Evolutionary conservation across 1,284 basidiomycete species (phyloP).

Genomic region (Taiwanofungus camphoratus): DNA sequence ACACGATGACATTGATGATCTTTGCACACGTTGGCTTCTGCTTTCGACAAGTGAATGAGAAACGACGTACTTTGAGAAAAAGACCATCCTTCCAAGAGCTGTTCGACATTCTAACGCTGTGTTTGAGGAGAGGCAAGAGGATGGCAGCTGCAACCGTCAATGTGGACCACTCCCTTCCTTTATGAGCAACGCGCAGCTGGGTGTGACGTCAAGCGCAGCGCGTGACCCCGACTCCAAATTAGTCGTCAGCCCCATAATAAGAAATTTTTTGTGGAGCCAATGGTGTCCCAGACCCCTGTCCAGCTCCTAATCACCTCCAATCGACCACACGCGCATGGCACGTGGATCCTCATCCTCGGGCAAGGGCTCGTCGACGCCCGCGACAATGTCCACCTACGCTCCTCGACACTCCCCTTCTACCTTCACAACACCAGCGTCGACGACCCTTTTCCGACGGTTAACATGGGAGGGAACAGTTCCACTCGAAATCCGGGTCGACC

Average conservation of each 20-base stretch:
- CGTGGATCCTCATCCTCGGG: conserved; percentile 9
- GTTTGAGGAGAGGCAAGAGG: background rate
- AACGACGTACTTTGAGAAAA: conserved; percentile 59
- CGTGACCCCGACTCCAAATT: background rate
- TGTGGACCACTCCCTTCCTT: background rate
- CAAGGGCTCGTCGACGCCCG: conserved; percentile 4
- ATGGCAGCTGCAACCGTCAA: conserved; percentile 1
- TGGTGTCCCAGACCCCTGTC: background rate
- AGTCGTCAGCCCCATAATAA: background rate
- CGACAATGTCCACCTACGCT: conserved; percentile 54
- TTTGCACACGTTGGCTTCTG: conserved; percentile 18
- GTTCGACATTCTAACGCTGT: conserved; percentile 15
- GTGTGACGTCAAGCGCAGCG: conserved; percentile 6
- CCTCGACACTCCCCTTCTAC: conserved; percentile 49
- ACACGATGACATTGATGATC: conserved; percentile 77
- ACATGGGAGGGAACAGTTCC: conserved; percentile 85
- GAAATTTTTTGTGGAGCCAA: no score
- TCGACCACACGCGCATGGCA: conserved; percentile 1
- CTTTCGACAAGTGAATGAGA: background rate
- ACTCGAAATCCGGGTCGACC: conserved; percentile 77
- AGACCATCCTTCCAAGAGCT: conserved; percentile 69
- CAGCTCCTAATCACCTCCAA: conserved; percentile 1
- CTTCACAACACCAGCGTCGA: conserved; percentile 50
- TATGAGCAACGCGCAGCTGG: background rate
- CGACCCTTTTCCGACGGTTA: conserved; percentile 72